Percentiles rank a stretch among this genome's conserved stretches.
Conservation (phyloP, 1,284 basidiomycete genomes). For the Testicularia cyperi region DNA sequence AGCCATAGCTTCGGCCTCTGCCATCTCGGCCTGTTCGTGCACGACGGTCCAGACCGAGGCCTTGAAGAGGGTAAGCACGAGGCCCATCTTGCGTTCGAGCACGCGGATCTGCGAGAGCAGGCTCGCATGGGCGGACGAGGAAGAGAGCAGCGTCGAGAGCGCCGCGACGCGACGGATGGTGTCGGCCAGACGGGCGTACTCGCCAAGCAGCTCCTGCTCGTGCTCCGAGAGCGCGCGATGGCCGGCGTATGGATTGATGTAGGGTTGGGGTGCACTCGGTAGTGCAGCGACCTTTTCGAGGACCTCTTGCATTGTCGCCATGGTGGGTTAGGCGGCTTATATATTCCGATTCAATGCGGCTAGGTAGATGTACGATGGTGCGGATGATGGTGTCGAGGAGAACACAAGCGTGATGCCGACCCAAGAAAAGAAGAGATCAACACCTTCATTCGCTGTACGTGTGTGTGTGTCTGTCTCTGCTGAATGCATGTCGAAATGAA, state of each 20-base stretch:
- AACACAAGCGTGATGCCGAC: no score
- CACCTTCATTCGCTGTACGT: no score
- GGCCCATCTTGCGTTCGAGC: conserved; percentile 90
- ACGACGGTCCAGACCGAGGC: conserved; percentile 93
- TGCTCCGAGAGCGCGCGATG: conserved; percentile 40
- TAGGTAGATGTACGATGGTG: no score
- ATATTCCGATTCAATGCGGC: no score
- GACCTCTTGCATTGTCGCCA: conserved; percentile 34
- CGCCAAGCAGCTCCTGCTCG: conserved; percentile 53
- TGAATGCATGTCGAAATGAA: no score
- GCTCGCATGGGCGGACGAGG: conserved; percentile 71
- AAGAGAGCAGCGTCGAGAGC: conserved; percentile 61
- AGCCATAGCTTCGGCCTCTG: conserved; percentile 57
- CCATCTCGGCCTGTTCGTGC: conserved; percentile 73
- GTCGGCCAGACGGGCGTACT: conserved; percentile 54
- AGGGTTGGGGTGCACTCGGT: conserved; percentile 19
- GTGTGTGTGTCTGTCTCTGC: no score
- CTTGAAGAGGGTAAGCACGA: conserved; percentile 75
- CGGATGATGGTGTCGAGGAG: not conserved
- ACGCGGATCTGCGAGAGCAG: conserved; percentile 77
- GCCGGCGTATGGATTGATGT: conserved; percentile 53
- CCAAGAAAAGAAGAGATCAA: no score
- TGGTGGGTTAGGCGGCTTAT: no score
- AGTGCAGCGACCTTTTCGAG: conserved; percentile 32
- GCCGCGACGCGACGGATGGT: conserved; percentile 46